These are phyloP conservation scores for Fusarium sp. DNA, from an alignment of 2,329 filamentous ascomycete species.

Conservation along the genomic window DNA sequence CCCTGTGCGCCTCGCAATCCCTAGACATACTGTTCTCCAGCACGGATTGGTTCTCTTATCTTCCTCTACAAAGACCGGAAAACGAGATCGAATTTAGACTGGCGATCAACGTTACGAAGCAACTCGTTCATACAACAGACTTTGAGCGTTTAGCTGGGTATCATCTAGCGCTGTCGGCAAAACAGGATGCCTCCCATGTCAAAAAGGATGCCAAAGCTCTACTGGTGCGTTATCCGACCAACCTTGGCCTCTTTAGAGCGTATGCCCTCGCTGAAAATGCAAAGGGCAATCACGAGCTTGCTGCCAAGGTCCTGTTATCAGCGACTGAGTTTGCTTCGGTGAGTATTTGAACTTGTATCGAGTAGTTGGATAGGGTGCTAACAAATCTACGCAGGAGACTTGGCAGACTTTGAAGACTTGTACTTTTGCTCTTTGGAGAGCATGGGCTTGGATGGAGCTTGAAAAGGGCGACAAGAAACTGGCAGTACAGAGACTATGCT, in stretches of 20 bases:
- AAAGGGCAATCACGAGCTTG: slow-evolving; percentile 64
- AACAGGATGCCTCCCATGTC: slow-evolving; percentile 61
- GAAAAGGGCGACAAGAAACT: slow-evolving; percentile 46
- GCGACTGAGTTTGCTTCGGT: slow-evolving; percentile 59
- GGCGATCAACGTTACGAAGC: slow-evolving; percentile 63
- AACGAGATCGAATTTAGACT: slow-evolving; percentile 54
- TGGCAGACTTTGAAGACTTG: slow-evolving; percentile 34
- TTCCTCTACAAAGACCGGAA: slow-evolving; percentile 43
- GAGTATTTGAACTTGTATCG: slow-evolving; percentile 16
- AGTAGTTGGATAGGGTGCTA: slow-evolving; percentile 4
- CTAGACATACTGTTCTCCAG: slow-evolving; percentile 64
- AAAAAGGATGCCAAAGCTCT: slow-evolving; percentile 78
- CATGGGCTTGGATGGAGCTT: slow-evolving; percentile 75
- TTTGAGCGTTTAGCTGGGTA: slow-evolving; percentile 67
- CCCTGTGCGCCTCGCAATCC: slow-evolving; percentile 48
- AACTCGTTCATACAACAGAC: slow-evolving; percentile 60
- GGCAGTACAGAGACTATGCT: slow-evolving; percentile 54
- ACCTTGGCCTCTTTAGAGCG: slow-evolving; percentile 76
- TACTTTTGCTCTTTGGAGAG: slow-evolving; percentile 61
- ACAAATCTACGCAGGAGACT: slow-evolving; percentile 26
- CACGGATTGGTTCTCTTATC: slow-evolving; percentile 55
- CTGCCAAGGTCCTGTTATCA: slow-evolving; percentile 71
- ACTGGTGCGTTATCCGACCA: slow-evolving; percentile 72
- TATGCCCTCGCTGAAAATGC: slow-evolving; percentile 78
- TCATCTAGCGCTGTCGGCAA: slow-evolving; percentile 71